Evolutionary conservation across 108 stramenopile species (phyloP).

Genomic region (Hondaea fermentalgiana): DNA sequence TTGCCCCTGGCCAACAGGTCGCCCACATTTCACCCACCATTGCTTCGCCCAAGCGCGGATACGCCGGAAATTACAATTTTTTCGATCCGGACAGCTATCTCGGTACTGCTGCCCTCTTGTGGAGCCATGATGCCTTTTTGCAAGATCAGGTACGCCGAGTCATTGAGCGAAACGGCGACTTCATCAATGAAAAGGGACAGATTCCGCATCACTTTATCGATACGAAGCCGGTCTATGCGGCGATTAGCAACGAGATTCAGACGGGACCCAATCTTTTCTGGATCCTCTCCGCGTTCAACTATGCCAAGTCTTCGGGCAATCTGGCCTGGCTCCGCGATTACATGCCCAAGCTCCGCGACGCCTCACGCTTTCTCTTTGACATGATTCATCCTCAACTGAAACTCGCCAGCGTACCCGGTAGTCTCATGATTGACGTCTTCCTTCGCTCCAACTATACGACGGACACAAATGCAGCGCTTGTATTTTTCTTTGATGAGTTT

Average conservation of each 20-base stretch:
- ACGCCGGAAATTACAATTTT: constrained; percentile 27
- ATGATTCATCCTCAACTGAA: neutral
- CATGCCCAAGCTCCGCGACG: constrained; percentile 26
- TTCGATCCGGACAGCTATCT: constrained; percentile 40
- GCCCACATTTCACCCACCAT: constrained; percentile 31
- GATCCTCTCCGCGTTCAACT: constrained; percentile 25
- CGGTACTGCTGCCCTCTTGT: constrained; percentile 26
- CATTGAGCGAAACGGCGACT: constrained; percentile 23
- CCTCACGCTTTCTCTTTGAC: constrained; percentile 23
- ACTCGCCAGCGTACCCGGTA: constrained; percentile 27
- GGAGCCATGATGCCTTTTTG: constrained; percentile 22
- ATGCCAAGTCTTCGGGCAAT: constrained; percentile 19
- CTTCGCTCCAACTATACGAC: constrained; percentile 28
- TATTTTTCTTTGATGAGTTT: constrained; percentile 14
- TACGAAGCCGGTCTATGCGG: constrained; percentile 12
- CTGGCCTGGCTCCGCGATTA: neutral
- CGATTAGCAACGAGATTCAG: constrained; percentile 28
- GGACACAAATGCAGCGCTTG: constrained; percentile 29
- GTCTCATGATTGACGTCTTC: constrained; percentile 38
- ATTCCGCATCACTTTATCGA: constrained; percentile 33
- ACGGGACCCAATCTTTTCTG: constrained; percentile 40
- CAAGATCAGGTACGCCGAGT: constrained; percentile 24
- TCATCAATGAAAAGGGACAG: constrained; percentile 22
- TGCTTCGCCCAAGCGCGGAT: constrained; percentile 25
- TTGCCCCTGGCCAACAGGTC: neutral